phyloP scores from a whole-genome alignment of 768 basidiomycete genomes.

The Naganishia antarctica region DNA sequence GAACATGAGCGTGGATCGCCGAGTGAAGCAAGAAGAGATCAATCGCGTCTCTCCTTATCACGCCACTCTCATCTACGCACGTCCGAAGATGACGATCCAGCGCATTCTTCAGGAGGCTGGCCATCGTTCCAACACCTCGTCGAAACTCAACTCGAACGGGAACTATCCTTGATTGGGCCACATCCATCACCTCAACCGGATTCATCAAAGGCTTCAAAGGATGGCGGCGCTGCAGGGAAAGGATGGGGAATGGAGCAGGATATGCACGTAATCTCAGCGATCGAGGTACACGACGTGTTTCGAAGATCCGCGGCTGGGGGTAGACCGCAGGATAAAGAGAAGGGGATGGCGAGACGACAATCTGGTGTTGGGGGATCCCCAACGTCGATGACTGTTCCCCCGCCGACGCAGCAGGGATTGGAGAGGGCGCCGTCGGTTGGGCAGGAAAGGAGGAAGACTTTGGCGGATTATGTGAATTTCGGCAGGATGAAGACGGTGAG shows the following conservation, averaged over 20 bases:
- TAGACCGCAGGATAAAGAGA: background rate
- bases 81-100: background rate
- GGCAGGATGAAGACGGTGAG: conserved; percentile 45
- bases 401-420: background rate
- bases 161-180: conserved; percentile 4
- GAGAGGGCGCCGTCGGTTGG: conserved; percentile 29
- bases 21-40: background rate
- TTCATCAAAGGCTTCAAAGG: background rate
- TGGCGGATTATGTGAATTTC: conserved; percentile 43
- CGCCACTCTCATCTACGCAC: background rate
- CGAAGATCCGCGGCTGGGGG: background rate
- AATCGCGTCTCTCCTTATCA: background rate
- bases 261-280: conserved; percentile 18
- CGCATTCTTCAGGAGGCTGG: background rate
- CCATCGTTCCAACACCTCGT: background rate
- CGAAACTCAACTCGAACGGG: conserved; percentile 6
- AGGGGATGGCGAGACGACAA: background rate
- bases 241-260: conserved; percentile 26
- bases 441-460: conserved; percentile 32
- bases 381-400: background rate
- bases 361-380: background rate
- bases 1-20: background rate
- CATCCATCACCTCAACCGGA: background rate
- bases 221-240: background rate
- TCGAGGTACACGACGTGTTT: conserved; percentile 15